These are phyloP conservation scores for Hamiltosporidium magnivora DNA, from an alignment of 371 early-diverging fungal genomes.

Conservation along the genomic window DNA sequence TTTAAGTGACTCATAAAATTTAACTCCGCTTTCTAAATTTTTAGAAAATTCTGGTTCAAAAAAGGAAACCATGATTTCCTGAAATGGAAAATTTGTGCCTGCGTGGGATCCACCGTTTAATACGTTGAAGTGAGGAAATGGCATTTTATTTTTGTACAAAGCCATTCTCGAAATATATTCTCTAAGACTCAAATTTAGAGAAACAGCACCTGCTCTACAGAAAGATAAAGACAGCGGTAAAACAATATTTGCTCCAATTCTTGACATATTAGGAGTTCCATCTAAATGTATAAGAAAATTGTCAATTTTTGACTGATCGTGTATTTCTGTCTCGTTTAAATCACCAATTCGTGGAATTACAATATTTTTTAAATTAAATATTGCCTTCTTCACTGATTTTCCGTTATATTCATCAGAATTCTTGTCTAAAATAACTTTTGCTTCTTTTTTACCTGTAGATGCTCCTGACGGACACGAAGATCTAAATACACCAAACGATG, in stretches of 20 bases:
- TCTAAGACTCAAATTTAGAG: slow-evolving; percentile 73
- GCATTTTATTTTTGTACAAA: slow-evolving; percentile 63
- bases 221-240: slow-evolving; percentile 88
- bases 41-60: slow-evolving; percentile 10
- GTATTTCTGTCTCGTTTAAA: slow-evolving; percentile 62
- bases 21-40: slow-evolving; percentile 57
- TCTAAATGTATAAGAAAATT: slow-evolving; percentile 73
- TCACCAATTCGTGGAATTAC: slow-evolving; percentile 69
- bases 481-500: slow-evolving; percentile 70
- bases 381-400: slow-evolving; percentile 80
- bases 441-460: slow-evolving; percentile 93
- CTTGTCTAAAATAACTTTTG: slow-evolving; percentile 79
- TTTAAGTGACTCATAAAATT: slow-evolving; percentile 85
- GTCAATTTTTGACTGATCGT: slow-evolving; percentile 74
- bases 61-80: slow-evolving; percentile 89
- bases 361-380: slow-evolving; percentile 71
- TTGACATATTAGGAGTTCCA: slow-evolving; percentile 74
- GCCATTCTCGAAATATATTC: slow-evolving; percentile 73
- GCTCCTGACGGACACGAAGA: slow-evolving; percentile 94
- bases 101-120: slow-evolving; percentile 97
- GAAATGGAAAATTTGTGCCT: slow-evolving; percentile 93
- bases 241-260: slow-evolving; percentile 86
- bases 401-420: slow-evolving; percentile 72
- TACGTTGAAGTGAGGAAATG: slow-evolving; percentile 92
- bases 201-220: slow-evolving; percentile 79